Conservation (phyloP, 345 rosid species). For the Rhodamnia rubescens region DNA sequence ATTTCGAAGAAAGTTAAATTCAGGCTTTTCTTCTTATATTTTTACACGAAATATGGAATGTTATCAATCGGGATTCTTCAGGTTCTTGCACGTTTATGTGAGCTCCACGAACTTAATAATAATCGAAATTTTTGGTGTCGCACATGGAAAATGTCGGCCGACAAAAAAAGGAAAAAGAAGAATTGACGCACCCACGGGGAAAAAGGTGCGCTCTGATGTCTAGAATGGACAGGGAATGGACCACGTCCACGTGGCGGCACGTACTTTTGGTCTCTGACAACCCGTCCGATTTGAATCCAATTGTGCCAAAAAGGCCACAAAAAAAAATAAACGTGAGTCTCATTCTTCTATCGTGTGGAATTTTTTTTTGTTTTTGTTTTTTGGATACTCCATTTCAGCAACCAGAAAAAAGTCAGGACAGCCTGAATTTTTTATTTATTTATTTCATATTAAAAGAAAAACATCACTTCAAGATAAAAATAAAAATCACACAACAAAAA, state of each 20-base stretch:
- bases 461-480: no score
- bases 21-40: no score
- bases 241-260: neutral
- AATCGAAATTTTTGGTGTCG: no score
- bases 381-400: neutral
- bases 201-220: neutral
- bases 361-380: neutral
- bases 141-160: neutral
- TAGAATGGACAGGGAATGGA: neutral
- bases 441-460: no score
- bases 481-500: no score
- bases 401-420: neutral
- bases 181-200: neutral
- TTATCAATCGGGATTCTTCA: no score
- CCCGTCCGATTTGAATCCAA: neutral
- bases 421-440: neutral
- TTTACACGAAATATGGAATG: no score
- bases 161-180: neutral
- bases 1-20: no score
- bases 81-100: no score
- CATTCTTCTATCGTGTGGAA: neutral
- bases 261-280: neutral
- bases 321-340: no score
- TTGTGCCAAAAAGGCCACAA: neutral
- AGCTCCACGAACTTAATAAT: no score